A percentile compares a stretch with the other conserved stretches of the same genome.
These are phyloP conservation scores for Lophium mytilinum DNA, from an alignment of 495 filamentous ascomycete genomes.

Conservation along the genomic window DNA sequence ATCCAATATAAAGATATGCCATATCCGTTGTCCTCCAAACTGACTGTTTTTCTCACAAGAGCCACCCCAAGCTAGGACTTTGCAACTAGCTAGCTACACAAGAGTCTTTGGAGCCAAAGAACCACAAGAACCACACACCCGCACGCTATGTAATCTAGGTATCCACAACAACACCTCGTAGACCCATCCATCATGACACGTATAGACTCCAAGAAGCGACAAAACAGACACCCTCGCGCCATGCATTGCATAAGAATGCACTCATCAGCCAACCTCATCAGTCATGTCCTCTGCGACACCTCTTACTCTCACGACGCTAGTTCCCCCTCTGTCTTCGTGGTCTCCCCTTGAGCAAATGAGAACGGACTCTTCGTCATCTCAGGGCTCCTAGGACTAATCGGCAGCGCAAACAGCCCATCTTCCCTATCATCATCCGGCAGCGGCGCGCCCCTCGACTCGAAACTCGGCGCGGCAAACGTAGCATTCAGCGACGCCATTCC, in stretches of 20 bases:
- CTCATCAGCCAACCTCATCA: too few species aligned
- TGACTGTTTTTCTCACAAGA: too few species aligned
- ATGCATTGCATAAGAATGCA: background rate
- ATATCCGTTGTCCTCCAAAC: too few species aligned
- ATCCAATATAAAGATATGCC: too few species aligned
- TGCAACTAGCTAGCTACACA: too few species aligned
- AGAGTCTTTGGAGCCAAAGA: background rate
- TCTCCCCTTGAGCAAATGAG: slow-evolving; percentile 37
- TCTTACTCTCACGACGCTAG: slow-evolving; percentile 3
- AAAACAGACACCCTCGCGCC: slow-evolving; percentile 5
- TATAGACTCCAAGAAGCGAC: background rate
- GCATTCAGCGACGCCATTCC: slow-evolving; percentile 37
- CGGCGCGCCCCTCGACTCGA: slow-evolving; percentile 18
- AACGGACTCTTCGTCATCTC: slow-evolving; percentile 72
- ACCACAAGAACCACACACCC: background rate
- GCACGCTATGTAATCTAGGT: slow-evolving; percentile 19
- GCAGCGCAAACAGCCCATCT: slow-evolving; percentile 72
- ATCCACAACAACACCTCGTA: slow-evolving; percentile 15
- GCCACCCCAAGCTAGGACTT: too few species aligned
- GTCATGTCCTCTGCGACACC: background rate
- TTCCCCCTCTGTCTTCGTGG: slow-evolving; percentile 12
- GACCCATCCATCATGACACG: background rate
- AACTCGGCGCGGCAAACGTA: slow-evolving; percentile 7
- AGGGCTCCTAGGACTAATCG: slow-evolving; percentile 70
- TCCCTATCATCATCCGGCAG: slow-evolving; percentile 39